A percentile compares a stretch with the other conserved stretches of the same genome.
Conservation (phyloP, 2,329 filamentous ascomycete species). For the Sclerotiophoma versabilis region DNA sequence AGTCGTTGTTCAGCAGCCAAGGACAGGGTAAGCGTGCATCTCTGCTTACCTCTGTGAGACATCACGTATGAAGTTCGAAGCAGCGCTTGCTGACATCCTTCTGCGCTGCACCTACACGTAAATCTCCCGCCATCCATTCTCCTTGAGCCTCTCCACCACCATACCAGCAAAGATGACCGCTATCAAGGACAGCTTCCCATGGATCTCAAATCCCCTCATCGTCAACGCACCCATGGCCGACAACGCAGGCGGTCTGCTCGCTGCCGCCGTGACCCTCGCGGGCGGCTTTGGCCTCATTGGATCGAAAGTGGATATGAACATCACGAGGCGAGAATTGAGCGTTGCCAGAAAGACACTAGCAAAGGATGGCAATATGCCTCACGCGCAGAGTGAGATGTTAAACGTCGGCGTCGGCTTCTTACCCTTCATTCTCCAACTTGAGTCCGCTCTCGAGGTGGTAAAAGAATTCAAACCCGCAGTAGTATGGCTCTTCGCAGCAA, state of each 20-base stretch:
- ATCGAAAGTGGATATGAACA: constrained; percentile 44
- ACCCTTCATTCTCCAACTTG: constrained; percentile 55
- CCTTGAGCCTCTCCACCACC: no score
- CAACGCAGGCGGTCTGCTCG: constrained; percentile 63
- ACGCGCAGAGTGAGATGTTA: constrained; percentile 33
- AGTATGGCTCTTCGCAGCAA: constrained; percentile 72
- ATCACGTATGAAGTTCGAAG: background rate
- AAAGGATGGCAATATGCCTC: no score
- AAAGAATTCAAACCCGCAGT: constrained; percentile 63
- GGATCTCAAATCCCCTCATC: constrained; percentile 65
- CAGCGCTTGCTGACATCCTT: background rate
- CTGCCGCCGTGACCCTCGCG: constrained; percentile 65
- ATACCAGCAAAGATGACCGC: background rate
- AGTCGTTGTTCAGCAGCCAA: no score
- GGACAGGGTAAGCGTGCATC: background rate
- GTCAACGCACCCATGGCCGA: constrained; percentile 72
- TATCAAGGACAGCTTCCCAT: constrained; percentile 51
- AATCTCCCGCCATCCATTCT: background rate
- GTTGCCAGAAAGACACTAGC: constrained; percentile 19
- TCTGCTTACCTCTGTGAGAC: background rate
- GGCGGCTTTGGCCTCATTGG: constrained; percentile 56
- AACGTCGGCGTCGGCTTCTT: constrained; percentile 69
- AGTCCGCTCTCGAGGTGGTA: constrained; percentile 60
- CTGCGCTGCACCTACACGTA: background rate
- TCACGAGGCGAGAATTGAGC: constrained; percentile 39